Base-by-base conservation (phyloP, 169 alveolate genomes). In the Cryptosporidium viatorum region DNA sequence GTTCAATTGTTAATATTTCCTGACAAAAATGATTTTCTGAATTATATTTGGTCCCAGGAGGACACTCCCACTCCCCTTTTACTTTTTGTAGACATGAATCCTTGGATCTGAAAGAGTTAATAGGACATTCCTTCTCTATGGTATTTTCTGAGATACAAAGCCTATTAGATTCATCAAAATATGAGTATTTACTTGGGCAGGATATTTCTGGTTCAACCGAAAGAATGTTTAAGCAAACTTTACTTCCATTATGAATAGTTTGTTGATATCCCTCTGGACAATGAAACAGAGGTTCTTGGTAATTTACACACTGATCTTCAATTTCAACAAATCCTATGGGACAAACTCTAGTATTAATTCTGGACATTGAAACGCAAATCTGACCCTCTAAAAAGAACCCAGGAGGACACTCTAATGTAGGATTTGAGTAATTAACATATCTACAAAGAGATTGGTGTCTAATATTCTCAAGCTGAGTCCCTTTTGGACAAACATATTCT, bases 31-130 rank as follows among this genome's bases (percentile, higher is more conserved):
- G 87, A 4, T 8, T 41, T 12, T 80, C 60, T 8, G 62, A 9
- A 29, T 80, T 65, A 62, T 80, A 80, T 62, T 31, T 65, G 21
- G 87, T 31, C 18, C 87, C 87, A n/a, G 75, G 51, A n/a, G 87
- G 87, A 80, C 87, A 80, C 16, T 80, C 75, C 87, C 87, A 80
- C 6, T 41, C 45, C 12, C 67, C 69, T 31, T 65, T 33, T 26
- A 80, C 70, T 60, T 80, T 80, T 59, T 50, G n/a, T n/a, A 65
- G 21, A 43, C 87, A 80, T 18, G 65, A 37, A 62, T 65, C 67
- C 33, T 52, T 65, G 14, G 62, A 45, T 8, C 45, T 39, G 41
- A 62, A 65, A 18, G 87, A 58, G 41, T 80, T 41, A 16, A 4
- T 55, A 9, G 87, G 87, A 65, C 87, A 80, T 43, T 62, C 75